Base-by-base conservation (phyloP, 2,329 filamentous ascomycete species). In the Periconia sp. region DNA sequence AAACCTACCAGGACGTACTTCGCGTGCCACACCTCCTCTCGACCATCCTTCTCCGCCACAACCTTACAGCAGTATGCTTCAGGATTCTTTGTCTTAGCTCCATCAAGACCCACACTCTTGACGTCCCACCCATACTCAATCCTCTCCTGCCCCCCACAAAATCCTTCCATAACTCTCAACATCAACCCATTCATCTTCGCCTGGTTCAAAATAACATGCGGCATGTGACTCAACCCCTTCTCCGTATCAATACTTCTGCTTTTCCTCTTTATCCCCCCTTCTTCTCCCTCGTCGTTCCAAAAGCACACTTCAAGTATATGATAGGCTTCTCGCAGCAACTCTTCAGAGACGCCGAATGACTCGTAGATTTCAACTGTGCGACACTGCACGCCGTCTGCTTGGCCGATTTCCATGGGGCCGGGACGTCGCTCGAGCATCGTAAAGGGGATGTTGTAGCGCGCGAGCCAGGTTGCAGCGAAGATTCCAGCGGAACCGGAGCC, bases 341-440 rank as follows among this genome's bases (percentile, higher is more conserved):
- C 74, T 46, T 88, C 80, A 1, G 75, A 82, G 30, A 90, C 77
- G 1, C 82, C 85, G 48, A 90, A 86, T 5, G 80, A 83, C 54
- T 90, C 84, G 41, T 89, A 81, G n/a, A 89, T 87, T 65, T 90
- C 84, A 2, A 88, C 73, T 0, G 83, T 87, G 2, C 85, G 81
- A 50, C 79, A 81, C 66, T 88, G 83, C 2, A 86, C 71, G 2
- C 81, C 81, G 50, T 88, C 84, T 11, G 84, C 85, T 63, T 87
- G 82, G 3, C 83, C 84, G 32, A 77, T 73, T 28, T 72, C 57
- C 36, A 86, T 71, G 0, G 80, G 81, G 0, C 81, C 82, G 3
- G 66, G 45, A 4, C 80, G 76, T 5, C 73, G 74, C 54, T 87
- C 84, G 1, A 86, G 69, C 18, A 87, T 77, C 30, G 72, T 78